These are phyloP conservation scores for Panicum hallii DNA, from an alignment of 202 grass and related monocot genomes.

Conservation along the genomic window DNA sequence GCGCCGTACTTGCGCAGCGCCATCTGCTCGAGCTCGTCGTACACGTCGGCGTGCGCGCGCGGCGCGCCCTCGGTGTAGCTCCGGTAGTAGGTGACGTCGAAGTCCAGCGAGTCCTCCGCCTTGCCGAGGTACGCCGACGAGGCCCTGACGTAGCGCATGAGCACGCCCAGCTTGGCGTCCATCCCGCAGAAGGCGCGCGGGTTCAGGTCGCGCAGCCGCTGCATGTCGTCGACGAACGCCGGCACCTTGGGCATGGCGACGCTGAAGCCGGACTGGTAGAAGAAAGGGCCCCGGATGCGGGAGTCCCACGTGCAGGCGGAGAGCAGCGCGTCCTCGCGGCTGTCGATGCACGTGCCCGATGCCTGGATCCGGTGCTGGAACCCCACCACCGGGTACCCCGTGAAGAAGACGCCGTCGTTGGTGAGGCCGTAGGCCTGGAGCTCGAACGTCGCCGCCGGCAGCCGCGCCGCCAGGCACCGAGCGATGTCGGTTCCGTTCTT, in stretches of 20 bases:
- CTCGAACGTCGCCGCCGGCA: conserved; percentile 6
- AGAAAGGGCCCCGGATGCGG: conserved; percentile 48
- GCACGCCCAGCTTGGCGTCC: conserved; percentile 68
- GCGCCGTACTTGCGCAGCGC: conserved; percentile 69
- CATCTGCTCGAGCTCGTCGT: conserved; percentile 87
- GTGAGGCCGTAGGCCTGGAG: conserved; percentile 59
- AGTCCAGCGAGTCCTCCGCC: conserved; percentile 65
- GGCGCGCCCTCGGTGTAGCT: conserved; percentile 47
- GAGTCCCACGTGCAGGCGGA: conserved; percentile 66
- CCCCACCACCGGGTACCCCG: conserved; percentile 64
- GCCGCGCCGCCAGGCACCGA: conserved; percentile 44
- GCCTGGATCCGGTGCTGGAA: conserved; percentile 62
- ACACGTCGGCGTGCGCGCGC: conserved; percentile 53
- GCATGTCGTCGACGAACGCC: conserved; percentile 65
- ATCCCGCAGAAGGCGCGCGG: conserved; percentile 32
- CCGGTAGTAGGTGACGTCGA: conserved; percentile 75
- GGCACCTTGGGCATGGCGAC: conserved; percentile 50
- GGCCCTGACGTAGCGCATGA: conserved; percentile 67
- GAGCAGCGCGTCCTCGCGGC: conserved; percentile 19
- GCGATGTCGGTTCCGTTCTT: conserved; percentile 29
- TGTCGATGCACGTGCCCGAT: conserved; percentile 42
- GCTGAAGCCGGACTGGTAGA: conserved; percentile 63
- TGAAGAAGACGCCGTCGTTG: conserved; percentile 64
- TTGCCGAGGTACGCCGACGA: conserved; percentile 80
- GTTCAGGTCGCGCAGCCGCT: conserved; percentile 66